Evolutionary conservation across 2,329 filamentous ascomycete species (phyloP), one percentile per base, ranked within the genome.

Genomic region (Fusarium cyanostomum): DNA sequence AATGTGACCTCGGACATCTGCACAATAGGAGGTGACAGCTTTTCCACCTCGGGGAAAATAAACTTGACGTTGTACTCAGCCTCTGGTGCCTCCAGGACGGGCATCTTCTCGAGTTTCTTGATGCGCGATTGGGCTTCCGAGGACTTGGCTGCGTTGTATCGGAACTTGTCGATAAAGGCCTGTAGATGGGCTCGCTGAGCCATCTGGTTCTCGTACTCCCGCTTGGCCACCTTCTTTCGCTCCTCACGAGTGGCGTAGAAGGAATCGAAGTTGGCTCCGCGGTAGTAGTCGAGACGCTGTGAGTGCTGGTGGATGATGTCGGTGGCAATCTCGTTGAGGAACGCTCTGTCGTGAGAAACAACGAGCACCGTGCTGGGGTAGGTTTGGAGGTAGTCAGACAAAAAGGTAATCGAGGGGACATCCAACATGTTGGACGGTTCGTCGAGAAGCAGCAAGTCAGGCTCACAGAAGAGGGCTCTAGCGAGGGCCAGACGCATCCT

Each of bases 371-470:
- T 98, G 78, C 92, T 97, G 34, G 94, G 94, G 74, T 99, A 99
- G 44, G 83, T 84, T 77, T 97, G 94, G 8, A 99, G 89, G 75
- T 99, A 99, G 73, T 94, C 94, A 43, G 94, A 91, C 75, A 99
- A 86, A 86, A 98, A 99, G 54, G 95, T 96, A 74, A 99, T 98
- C 21, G 95, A 98, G n/a, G 95, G 95, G 56, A 99, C 95, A 80
- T 98, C 95, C 92, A 99, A 93, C 94, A 98, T 98, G 88, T 98
- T 98, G 53, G 94, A 98, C 80, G 95, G 95, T 88, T 99, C 95
- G 82, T 99, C 95, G 70, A 99, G 92, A 76, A 99, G 85, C 58
- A 99, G 81, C 49, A 99, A 83, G 79, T 99, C 95, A 38, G 95
- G 95, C 77, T 99, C 95, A 81, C 95, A 99, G 83, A 99, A 99